Evolutionary conservation across 108 stramenopile genomes (phyloP).

Genomic region (Chaetoceros tenuissimus): DNA sequence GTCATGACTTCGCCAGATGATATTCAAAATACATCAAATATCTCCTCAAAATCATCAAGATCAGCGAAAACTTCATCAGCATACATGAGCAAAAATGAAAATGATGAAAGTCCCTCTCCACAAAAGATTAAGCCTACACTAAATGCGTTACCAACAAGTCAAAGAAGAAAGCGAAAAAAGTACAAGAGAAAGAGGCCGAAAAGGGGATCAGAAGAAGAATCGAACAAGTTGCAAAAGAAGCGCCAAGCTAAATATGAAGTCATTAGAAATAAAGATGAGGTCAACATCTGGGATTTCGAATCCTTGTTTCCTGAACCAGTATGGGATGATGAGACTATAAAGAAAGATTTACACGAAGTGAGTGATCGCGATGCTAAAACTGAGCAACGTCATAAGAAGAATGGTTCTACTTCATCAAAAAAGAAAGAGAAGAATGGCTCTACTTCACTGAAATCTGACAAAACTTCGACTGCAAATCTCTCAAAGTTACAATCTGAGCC

Average conservation of each 20-base stretch:
- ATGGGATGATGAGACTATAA: conserved; percentile 53
- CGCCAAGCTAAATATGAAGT: conserved; percentile 62
- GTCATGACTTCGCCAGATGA: neutral
- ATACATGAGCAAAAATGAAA: neutral
- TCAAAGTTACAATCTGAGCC: neutral
- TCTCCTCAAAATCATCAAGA: neutral
- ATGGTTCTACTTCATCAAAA: too few species aligned
- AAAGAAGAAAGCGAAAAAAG: conserved; percentile 22
- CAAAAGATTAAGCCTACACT: neutral
- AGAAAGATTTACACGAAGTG: conserved; percentile 58
- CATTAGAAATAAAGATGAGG: conserved; percentile 35
- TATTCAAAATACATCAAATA: neutral
- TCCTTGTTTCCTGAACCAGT: conserved; percentile 68
- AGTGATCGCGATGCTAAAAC: conserved; percentile 17
- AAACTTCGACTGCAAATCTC: neutral
- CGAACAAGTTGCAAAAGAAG: conserved; percentile 12
- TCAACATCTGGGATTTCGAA: conserved; percentile 78
- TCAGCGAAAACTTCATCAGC: neutral
- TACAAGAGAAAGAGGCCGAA: conserved; percentile 22
- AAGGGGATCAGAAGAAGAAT: conserved; percentile 25
- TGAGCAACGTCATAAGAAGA: neutral
- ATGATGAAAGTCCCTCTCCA: neutral
- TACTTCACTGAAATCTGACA: neutral
- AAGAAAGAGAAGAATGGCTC: neutral
- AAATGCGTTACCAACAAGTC: neutral